Evolutionary conservation across 129 eudicot genomes (phyloP).

Genomic region (Lonicera japonica): DNA sequence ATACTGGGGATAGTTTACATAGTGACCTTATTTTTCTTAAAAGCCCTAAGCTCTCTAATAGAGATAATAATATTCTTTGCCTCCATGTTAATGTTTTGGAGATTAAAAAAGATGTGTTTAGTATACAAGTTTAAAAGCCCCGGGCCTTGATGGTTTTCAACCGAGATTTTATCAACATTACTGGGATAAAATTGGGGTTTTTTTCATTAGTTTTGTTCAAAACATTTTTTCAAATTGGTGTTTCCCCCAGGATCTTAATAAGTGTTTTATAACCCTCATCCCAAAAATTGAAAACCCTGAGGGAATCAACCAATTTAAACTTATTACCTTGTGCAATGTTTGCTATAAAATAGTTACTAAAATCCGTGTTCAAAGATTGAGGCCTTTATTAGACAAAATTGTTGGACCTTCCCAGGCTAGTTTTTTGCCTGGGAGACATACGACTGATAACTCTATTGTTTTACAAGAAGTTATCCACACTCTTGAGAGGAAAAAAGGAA

Average conservation of each 20-base stretch:
- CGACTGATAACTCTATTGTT: background rate
- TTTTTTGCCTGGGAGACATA: background rate
- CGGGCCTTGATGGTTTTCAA: background rate
- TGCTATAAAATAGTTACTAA: background rate
- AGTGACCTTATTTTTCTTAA: too few relatives aligned
- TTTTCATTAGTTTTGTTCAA: background rate
- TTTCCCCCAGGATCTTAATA: background rate
- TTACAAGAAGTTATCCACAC: background rate
- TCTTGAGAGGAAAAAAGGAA: background rate
- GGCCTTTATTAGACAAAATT: background rate
- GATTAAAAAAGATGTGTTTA: background rate
- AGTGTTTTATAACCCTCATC: background rate
- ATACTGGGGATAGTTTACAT: too few relatives aligned
- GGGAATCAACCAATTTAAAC: background rate
- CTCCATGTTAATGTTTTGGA: background rate
- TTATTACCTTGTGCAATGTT: background rate
- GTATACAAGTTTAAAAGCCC: background rate
- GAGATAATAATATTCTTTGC: background rate
- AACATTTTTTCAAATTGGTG: background rate
- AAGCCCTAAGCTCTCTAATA: background rate
- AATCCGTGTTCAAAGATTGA: background rate
- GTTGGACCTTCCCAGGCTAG: background rate
- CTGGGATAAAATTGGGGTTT: background rate
- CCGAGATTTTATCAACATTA: too few relatives aligned
- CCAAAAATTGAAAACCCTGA: background rate